A percentile compares a stretch with the other conserved stretches of the same genome.
Conservation (phyloP, 1,284 basidiomycete species). For the Moesziomyces parantarcticus region DNA sequence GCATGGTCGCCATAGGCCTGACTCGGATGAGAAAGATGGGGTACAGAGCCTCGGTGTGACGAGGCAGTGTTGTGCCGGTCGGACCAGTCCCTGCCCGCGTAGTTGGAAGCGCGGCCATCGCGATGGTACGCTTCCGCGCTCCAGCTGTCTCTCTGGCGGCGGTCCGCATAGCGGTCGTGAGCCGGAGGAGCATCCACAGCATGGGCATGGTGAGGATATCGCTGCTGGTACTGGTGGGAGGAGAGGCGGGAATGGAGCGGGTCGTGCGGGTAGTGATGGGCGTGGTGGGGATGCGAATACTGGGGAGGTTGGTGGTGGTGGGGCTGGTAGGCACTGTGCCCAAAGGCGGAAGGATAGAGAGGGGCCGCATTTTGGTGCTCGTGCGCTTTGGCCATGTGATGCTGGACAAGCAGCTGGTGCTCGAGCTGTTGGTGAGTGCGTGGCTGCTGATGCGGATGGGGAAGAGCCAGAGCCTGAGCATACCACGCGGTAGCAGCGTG, state of each 20-base stretch:
- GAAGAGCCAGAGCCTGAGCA: slow-evolving; percentile 14
- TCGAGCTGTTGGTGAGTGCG: slow-evolving; percentile 53
- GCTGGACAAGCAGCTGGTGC: slow-evolving; percentile 52
- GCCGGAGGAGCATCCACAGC: background rate
- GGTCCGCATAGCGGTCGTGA: slow-evolving; percentile 5
- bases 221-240: background rate
- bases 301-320: slow-evolving; percentile 11
- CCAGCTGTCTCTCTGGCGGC: slow-evolving; percentile 26
- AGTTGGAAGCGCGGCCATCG: slow-evolving; percentile 11
- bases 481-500: slow-evolving; percentile 31
- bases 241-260: slow-evolving; percentile 6
- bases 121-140: slow-evolving; percentile 13
- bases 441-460: slow-evolving; percentile 30
- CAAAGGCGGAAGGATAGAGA: slow-evolving; percentile 14
- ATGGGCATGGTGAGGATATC: slow-evolving; percentile 5
- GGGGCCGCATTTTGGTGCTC: slow-evolving; percentile 18
- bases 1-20: slow-evolving; percentile 14
- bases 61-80: slow-evolving; percentile 20
- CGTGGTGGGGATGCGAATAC: slow-evolving; percentile 13
- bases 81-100: slow-evolving; percentile 15
- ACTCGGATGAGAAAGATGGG: slow-evolving; percentile 13
- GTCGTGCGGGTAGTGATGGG: slow-evolving; percentile 12
- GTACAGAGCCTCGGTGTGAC: slow-evolving; percentile 20
- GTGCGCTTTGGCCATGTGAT: slow-evolving; percentile 51
- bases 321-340: slow-evolving; percentile 1